These are phyloP conservation scores for Talaromyces trachyspermus DNA, from an alignment of 495 filamentous ascomycete species.

Conservation along the genomic window DNA sequence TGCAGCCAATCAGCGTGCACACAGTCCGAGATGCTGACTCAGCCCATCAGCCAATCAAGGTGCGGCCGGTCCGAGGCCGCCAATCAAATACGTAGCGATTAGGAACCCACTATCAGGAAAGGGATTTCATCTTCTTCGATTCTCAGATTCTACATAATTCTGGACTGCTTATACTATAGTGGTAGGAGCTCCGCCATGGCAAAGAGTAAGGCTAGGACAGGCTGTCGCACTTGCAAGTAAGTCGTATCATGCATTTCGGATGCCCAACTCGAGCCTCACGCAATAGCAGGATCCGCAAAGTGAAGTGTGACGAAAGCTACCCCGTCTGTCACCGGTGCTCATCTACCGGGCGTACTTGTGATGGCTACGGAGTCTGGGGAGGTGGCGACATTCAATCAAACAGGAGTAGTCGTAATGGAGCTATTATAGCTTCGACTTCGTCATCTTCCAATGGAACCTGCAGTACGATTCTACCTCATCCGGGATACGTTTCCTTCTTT, in stretches of 20 bases:
- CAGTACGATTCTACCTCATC: not conserved
- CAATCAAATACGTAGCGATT: not conserved
- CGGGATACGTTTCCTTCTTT: conserved; percentile 1
- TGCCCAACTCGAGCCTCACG: conserved; percentile 6
- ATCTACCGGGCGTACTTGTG: conserved; percentile 38
- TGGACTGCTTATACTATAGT: not conserved
- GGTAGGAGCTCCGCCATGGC: not conserved
- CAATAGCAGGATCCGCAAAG: conserved; percentile 36
- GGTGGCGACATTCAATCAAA: not conserved
- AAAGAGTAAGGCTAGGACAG: conserved; percentile 32
- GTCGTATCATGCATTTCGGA: conserved; percentile 7
- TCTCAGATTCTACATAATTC: not conserved
- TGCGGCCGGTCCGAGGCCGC: not conserved
- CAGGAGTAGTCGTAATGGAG: not conserved
- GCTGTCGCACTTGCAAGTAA: conserved; percentile 47
- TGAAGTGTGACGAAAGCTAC: conserved; percentile 59
- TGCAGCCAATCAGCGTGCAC: not conserved
- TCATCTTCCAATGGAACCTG: not conserved
- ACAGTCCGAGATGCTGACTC: conserved; percentile 1
- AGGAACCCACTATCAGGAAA: not conserved
- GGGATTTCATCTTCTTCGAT: not conserved
- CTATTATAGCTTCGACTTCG: not conserved
- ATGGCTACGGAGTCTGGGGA: conserved; percentile 22
- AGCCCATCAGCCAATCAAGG: not conserved
- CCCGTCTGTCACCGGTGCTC: conserved; percentile 50